A percentile compares a stretch with the other conserved stretches of the same genome.
These are phyloP conservation scores for Lophium mytilinum DNA, from an alignment of 495 filamentous ascomycete genomes.

Conservation along the genomic window DNA sequence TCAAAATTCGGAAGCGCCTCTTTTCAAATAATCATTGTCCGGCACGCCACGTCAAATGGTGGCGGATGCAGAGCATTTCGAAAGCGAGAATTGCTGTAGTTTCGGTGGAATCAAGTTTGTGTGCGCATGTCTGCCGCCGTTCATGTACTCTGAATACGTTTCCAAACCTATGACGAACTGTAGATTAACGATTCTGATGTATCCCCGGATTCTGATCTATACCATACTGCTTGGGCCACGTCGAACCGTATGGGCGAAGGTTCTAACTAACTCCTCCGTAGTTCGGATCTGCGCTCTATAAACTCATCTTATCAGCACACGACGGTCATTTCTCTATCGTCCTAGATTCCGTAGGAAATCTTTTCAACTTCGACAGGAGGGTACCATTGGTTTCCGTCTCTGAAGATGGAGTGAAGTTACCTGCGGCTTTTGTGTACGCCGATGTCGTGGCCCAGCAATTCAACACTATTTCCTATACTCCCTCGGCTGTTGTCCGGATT, in stretches of 20 bases:
- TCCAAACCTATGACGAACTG: neutral
- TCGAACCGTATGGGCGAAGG: neutral
- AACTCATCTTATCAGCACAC: conserved; percentile 27
- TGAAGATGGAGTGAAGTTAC: conserved; percentile 27
- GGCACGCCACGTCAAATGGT: neutral
- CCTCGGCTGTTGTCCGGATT: conserved; percentile 28
- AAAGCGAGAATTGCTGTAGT: neutral
- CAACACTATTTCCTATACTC: conserved; percentile 28
- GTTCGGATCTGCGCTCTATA: conserved; percentile 28
- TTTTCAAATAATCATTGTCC: neutral
- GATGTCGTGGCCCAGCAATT: conserved; percentile 29
- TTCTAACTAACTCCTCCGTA: neutral
- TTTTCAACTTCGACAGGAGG: conserved; percentile 28
- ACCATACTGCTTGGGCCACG: neutral
- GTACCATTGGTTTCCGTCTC: conserved; percentile 32
- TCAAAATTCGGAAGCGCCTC: neutral
- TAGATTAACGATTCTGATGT: neutral
- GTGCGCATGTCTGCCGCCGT: neutral
- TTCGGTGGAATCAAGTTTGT: neutral
- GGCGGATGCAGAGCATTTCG: neutral
- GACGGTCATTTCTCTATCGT: conserved; percentile 32
- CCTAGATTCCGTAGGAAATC: conserved; percentile 27
- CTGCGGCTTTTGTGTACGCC: conserved; percentile 26
- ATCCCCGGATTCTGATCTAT: no score
- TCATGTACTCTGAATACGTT: neutral